Evolutionary conservation across 176 grass and related monocot species (phyloP), one percentile per base, ranked within the genome.

Genomic region (Metroxylon sagu): DNA sequence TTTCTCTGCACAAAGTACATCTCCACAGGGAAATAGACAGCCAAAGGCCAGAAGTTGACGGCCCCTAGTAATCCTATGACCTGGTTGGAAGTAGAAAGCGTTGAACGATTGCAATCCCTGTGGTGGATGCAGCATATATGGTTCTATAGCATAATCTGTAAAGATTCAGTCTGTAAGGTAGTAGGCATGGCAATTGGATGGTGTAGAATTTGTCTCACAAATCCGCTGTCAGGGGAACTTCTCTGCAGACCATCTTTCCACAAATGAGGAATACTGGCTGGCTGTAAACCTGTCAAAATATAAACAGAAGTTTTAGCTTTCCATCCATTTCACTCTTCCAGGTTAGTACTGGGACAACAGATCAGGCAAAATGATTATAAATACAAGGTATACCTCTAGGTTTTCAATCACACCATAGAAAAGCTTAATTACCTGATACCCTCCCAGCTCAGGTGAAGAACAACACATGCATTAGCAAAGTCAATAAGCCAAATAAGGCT

Each of bases 401-500:
- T 31, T 39, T 8, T 39, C 3, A 43, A 7, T 14, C 35, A 0
- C 2, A 5, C 12, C 18, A 14, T 19, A 2, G 17, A 54, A 29
- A 7, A 52, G 16, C 29, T 66, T 72, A 84, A 23, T 23, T 23
- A 23, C 87, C 87, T 88, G 92, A 80, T 90, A 88, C 52, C 82
- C 83, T 55, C 83, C 83, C 16, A 96, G n/a, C 71, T 25, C n/a
- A 90, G 75, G 73, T 96, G 92, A 74, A 90, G 18, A 27, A 60
- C 81, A 67, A 88, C 54, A 59, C 66, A 69, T 57, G 86, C 60
- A 53, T 88, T 90, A 59, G 87, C 92, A 48, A 96, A 52, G 71
- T 78, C 80, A 59, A 96, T 16, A 60, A 96, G 92, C 87, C 80
- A 87, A 87, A 75, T 81, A 90, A n/a, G 92, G 87, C 81, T 90